phyloP scores from a whole-genome alignment of 2,329 filamentous ascomycete genomes.

The Aotearoamyces nothofagi region DNA sequence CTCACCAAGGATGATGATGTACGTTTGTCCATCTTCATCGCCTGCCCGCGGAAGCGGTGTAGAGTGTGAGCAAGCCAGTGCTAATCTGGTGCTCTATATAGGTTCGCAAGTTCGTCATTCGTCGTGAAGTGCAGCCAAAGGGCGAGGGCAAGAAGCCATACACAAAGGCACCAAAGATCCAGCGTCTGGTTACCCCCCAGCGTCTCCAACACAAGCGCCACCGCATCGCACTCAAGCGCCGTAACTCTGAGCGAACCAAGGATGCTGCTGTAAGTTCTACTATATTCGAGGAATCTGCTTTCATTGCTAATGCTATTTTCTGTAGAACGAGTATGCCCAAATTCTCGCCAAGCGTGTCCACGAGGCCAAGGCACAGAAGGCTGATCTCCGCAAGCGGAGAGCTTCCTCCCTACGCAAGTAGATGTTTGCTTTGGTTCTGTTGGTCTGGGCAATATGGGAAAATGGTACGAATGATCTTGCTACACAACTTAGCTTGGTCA shows the following conservation, averaged over 20 bases:
- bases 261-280: conserved; percentile 78
- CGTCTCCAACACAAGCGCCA: conserved; percentile 99
- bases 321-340: conserved; percentile 89
- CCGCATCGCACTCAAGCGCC: conserved; percentile 94
- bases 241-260: conserved; percentile 92
- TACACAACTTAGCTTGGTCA: conserved; percentile 1
- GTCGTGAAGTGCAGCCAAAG: conserved; percentile 94
- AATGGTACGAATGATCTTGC: conserved; percentile 1
- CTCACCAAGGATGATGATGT: conserved; percentile 99
- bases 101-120: conserved; percentile 99
- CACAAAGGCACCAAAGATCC: conserved; percentile 99
- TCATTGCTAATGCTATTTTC: conserved; percentile 21
- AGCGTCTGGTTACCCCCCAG: conserved; percentile 98
- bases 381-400: conserved; percentile 89
- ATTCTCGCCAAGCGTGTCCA: conserved; percentile 92
- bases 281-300: conserved; percentile 1
- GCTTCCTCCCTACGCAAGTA: conserved; percentile 92
- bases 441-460: conserved; percentile 1
- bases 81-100: conserved; percentile 28
- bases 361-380: conserved; percentile 90
- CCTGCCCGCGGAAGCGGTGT: conserved; percentile 39
- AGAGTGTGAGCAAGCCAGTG: conserved; percentile 38
- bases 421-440: conserved; percentile 19
- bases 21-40: conserved; percentile 59
- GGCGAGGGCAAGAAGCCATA: conserved; percentile 94